Conservation (phyloP, 208 protist species). For the Leishmania amazonensis region DNA sequence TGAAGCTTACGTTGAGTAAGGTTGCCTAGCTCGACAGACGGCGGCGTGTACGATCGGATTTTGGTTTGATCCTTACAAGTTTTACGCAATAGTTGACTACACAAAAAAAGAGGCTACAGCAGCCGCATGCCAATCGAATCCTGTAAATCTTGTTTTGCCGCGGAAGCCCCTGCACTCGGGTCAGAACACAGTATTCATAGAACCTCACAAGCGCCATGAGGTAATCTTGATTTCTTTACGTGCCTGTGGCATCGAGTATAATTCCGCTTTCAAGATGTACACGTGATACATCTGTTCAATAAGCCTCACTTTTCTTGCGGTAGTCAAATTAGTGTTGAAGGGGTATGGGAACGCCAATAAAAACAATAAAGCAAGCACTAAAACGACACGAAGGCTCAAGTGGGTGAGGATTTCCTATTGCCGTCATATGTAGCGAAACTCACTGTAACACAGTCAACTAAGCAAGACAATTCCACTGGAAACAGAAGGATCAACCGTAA, state of each 20-base stretch:
- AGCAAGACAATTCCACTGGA: not conserved
- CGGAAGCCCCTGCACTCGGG: not conserved
- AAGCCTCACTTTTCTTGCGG: not conserved
- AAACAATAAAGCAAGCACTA: not conserved
- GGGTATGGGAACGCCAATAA: not conserved
- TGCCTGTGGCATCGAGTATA: not conserved
- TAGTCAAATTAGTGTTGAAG: not conserved
- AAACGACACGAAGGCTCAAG: not conserved
- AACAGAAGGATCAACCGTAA: not conserved
- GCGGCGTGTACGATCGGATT: not conserved
- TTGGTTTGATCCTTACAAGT: not conserved
- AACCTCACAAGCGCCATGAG: not conserved
- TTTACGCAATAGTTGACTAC: not conserved
- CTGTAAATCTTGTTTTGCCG: not conserved
- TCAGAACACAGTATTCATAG: not conserved
- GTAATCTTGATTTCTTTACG: not conserved
- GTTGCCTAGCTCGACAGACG: not conserved
- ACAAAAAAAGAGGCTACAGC: not conserved
- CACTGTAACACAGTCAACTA: too few relatives aligned
- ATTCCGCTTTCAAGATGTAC: not conserved
- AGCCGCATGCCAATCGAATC: too few relatives aligned
- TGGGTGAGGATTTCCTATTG: too few relatives aligned
- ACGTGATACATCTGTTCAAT: not conserved
- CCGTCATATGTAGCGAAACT: not conserved
- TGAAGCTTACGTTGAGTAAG: not conserved